Percentiles rank a stretch among this genome's conserved stretches.
phyloP scores from a whole-genome alignment of 768 basidiomycete species.

The Termitomyces eurrhizus region DNA sequence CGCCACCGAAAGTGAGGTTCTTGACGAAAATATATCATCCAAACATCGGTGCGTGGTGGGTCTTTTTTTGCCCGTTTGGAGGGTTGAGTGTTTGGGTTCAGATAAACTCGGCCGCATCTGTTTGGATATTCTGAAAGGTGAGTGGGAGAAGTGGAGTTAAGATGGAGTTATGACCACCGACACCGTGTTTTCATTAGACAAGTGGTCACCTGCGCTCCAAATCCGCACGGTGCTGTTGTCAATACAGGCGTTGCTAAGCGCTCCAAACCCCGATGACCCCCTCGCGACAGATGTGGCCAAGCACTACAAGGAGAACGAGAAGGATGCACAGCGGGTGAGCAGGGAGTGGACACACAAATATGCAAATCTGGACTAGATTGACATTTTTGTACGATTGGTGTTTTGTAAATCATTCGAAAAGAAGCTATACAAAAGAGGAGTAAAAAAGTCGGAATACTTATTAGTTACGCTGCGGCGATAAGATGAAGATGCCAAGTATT shows the following conservation, averaged over 20 bases:
- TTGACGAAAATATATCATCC: constrained; percentile 99
- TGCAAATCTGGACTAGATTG: constrained; percentile 36
- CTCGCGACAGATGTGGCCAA: constrained; percentile 94
- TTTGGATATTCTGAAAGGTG: constrained; percentile 95
- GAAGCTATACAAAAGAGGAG: constrained; percentile 4
- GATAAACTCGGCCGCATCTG: constrained; percentile 99
- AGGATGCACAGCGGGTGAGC: constrained; percentile 88
- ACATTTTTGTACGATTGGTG: background rate
- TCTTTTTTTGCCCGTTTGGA: background rate
- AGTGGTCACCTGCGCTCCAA: constrained; percentile 98
- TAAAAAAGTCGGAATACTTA: background rate
- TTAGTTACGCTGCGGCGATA: constrained; percentile 10
- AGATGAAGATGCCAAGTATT: constrained; percentile 14
- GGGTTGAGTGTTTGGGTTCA: constrained; percentile 26
- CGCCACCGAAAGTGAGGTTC: constrained; percentile 96
- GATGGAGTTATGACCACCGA: background rate
- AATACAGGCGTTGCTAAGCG: constrained; percentile 92
- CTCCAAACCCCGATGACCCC: constrained; percentile 96
- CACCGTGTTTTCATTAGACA: constrained; percentile 51
- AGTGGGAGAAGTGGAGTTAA: constrained; percentile 14
- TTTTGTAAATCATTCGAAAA: constrained; percentile 7
- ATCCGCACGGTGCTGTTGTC: constrained; percentile 97
- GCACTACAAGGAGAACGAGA: constrained; percentile 98
- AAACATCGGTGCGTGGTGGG: constrained; percentile 82
- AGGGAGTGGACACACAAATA: constrained; percentile 95